Percentiles rank a stretch among this genome's conserved stretches.
Conservation (phyloP, 495 filamentous ascomycete species). For the Emericellopsis terricola region DNA sequence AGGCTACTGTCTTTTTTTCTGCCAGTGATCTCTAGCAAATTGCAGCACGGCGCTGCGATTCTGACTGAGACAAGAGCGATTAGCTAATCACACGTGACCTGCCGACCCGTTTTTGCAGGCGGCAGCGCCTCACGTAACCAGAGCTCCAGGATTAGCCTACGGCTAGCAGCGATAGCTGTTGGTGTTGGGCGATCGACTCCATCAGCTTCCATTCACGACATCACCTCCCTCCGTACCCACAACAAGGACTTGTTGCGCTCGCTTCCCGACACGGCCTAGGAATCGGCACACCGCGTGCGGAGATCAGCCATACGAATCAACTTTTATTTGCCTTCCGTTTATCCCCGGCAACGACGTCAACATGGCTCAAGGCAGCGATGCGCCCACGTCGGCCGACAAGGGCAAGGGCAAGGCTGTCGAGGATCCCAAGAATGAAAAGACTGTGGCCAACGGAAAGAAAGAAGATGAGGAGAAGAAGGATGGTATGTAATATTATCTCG, state of each 20-base stretch:
- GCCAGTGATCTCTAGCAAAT: too few species aligned
- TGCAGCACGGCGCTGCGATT: too few species aligned
- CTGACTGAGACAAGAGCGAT: too few species aligned
- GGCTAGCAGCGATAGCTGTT: conserved; percentile 3
- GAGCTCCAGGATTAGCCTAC: conserved; percentile 5
- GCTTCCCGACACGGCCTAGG: too few species aligned
- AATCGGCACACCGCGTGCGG: too few species aligned
- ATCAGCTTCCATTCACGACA: conserved; percentile 3
- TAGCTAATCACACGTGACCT: background rate
- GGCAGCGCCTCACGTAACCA: conserved; percentile 25
- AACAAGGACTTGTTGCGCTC: too few species aligned
- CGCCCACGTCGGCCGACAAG: conserved; percentile 61
- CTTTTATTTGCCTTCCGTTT: too few species aligned
- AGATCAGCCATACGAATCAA: too few species aligned
- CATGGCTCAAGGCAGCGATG: conserved; percentile 87
- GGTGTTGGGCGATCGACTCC: background rate
- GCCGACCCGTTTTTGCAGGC: conserved; percentile 8
- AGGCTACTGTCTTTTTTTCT: too few species aligned
- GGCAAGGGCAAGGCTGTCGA: conserved; percentile 82
- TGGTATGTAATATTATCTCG: conserved; percentile 8
- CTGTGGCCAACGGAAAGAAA: conserved; percentile 56
- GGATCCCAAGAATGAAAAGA: conserved; percentile 45
- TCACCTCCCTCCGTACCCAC: background rate
- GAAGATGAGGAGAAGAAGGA: conserved; percentile 36
- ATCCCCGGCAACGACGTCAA: too few species aligned